A percentile compares a stretch with the other conserved stretches of the same genome.
Conservation (phyloP, 139 green algal genomes). For the Nannochloris sp. region DNA sequence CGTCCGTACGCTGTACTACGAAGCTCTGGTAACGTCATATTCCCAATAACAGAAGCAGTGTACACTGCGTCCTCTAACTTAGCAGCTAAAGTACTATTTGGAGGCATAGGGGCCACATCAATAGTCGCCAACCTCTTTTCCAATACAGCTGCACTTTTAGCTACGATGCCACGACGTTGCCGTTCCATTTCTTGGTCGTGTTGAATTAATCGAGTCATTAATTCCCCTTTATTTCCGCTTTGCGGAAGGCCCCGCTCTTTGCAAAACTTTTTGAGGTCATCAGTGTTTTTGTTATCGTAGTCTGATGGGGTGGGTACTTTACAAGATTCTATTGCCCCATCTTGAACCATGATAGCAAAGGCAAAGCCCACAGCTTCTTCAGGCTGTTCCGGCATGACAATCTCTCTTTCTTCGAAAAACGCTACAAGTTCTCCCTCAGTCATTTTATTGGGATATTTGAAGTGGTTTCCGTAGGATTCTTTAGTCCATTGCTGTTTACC, state of each 20-base stretch:
- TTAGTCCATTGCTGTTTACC: not conserved
- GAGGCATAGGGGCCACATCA: constrained; percentile 6
- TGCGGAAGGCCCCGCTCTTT: not conserved
- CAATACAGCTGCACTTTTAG: not conserved
- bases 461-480: not conserved
- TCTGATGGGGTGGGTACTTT: not conserved
- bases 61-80: not conserved
- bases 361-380: constrained; percentile 4
- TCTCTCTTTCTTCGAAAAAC: not conserved
- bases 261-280: constrained; percentile 8
- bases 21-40: constrained; percentile 5
- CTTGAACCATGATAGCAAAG: constrained; percentile 1
- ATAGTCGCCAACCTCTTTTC: constrained; percentile 3
- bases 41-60: not conserved
- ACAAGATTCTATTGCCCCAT: not conserved
- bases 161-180: not conserved
- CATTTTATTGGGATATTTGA: not conserved
- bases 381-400: not conserved
- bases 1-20: not conserved
- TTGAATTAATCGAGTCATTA: constrained; percentile 10
- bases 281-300: constrained; percentile 5
- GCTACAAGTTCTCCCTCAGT: not conserved
- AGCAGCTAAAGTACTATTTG: constrained; percentile 2
- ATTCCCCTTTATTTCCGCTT: constrained; percentile 12
- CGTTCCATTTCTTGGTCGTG: not conserved